Base-by-base conservation (phyloP, 1,284 basidiomycete species). In the Ganoderma sinense region DNA sequence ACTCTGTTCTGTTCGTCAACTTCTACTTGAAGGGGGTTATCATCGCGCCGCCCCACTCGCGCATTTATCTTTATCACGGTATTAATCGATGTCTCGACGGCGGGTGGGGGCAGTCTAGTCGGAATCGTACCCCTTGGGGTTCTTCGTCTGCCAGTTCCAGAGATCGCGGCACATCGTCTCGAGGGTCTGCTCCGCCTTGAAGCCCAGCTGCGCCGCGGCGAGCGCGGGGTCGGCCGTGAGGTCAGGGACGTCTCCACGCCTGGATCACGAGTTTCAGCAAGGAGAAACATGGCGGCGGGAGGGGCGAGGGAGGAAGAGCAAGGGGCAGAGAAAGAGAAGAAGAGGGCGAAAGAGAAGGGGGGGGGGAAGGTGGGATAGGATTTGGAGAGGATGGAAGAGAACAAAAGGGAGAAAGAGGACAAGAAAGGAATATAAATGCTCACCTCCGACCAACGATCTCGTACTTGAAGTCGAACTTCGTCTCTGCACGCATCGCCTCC, bases 241-340 rank as follows among this genome's bases (percentile, higher is more conserved):
- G 80, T 99, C 97, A 0, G 98, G 97, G 0, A 99, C 98, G 80
- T 99, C 98, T 11, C 97, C 98, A 61, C 90, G 87, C 73, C 96
- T 96, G 69, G 68, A 59, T 40, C 39, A 2, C 64, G 36, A 36
- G 39, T 62, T 58, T 48, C 29, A 53, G n/a, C 16, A 41, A 11
- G 4, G 41, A 14, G 41, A 14, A 2, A 13, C 40, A n/a, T n/a
- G n/a, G n/a, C n/a, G n/a, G n/a, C n/a, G n/a, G n/a, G n/a, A 41
- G 11, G 40, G 40, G 14, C 2, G 2, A 41, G 11, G 4, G 7
- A 43, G 41, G 41, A 43, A 43, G 41, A 43, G 16, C 14, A 5
- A 16, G 16, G 4, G 41, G 41, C 16, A 16, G 18, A 45, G 20
- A 18, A 5, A 20, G 20, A 45, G n/a, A 43, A 64, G 59, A 53